These are phyloP conservation scores for Sphaerosporella brunnea DNA, from an alignment of 495 filamentous ascomycete genomes.

Conservation along the genomic window DNA sequence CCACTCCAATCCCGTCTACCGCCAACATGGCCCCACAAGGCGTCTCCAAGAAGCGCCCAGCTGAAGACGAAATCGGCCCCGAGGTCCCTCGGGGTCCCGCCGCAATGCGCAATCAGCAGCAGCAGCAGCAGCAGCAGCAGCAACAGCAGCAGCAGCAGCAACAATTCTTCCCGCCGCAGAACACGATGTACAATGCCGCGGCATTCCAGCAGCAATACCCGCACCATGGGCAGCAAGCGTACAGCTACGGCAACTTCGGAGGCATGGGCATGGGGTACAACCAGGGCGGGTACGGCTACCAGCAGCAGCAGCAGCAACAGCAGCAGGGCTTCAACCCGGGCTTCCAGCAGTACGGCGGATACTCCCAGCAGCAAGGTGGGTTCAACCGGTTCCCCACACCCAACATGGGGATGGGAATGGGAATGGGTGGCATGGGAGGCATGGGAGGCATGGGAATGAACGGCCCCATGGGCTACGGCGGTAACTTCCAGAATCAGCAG, in stretches of 20 bases:
- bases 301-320: conserved; percentile 7
- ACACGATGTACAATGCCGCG: conserved; percentile 3
- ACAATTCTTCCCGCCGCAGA: conserved; percentile 10
- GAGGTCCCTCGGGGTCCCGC: conserved; percentile 29
- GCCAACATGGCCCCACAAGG: too few species aligned
- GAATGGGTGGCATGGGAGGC: not conserved
- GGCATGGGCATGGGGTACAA: conserved; percentile 29
- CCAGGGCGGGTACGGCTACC: conserved; percentile 24
- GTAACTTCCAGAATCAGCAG: conserved; percentile 57
- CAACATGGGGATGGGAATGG: conserved; percentile 6
- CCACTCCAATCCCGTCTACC: conserved; percentile 29
- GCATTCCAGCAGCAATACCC: conserved; percentile 19
- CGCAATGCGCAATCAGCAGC: conserved; percentile 28
- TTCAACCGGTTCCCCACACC: conserved; percentile 8
- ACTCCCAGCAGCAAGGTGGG: conserved; percentile 21
- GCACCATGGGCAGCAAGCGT: conserved; percentile 12
- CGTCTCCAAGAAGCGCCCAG: conserved; percentile 64
- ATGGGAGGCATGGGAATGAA: not conserved
- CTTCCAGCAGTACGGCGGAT: conserved; percentile 9
- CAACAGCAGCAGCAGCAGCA: conserved; percentile 12
- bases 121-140: conserved; percentile 25
- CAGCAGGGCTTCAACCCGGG: conserved; percentile 8
- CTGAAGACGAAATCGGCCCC: conserved; percentile 44
- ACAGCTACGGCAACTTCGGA: conserved; percentile 1
- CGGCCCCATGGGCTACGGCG: conserved; percentile 12